These are phyloP conservation scores for Spizellomyces punctatus DNA, from an alignment of 192 early-diverging fungal genomes.

Conservation along the genomic window DNA sequence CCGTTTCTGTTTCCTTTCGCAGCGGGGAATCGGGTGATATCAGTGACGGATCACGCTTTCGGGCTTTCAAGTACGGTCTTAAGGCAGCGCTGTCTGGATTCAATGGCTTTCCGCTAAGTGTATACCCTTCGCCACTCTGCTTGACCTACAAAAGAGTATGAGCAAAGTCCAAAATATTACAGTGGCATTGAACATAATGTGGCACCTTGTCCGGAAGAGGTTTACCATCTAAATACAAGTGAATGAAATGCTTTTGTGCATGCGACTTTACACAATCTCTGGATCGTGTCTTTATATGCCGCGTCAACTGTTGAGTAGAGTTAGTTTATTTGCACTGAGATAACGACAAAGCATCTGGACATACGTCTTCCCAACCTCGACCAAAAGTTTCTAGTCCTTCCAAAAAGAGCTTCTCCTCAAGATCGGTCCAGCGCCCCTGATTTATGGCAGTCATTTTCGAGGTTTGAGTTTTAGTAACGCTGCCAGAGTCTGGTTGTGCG, in stretches of 20 bases:
- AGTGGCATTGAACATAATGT: neutral
- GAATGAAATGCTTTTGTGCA: constrained; percentile 92
- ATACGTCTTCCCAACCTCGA: constrained; percentile 78
- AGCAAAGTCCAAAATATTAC: neutral
- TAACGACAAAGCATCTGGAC: neutral
- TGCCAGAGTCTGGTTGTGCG: neutral
- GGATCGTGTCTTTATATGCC: constrained; percentile 77
- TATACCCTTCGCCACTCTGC: constrained; percentile 73
- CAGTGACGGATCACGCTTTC: neutral
- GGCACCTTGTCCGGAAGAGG: constrained; percentile 74
- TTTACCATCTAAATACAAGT: constrained; percentile 78
- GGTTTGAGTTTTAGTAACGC: neutral
- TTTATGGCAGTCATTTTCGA: constrained; percentile 42
- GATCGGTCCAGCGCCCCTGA: constrained; percentile 76
- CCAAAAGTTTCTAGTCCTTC: constrained; percentile 82
- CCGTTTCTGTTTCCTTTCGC: too few species aligned
- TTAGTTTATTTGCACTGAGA: too few species aligned
- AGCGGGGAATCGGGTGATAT: too few species aligned
- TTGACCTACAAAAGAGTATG: constrained; percentile 41
- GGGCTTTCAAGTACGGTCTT: constrained; percentile 62
- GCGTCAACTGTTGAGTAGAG: constrained; percentile 50
- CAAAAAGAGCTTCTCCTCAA: constrained; percentile 73
- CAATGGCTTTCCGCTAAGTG: constrained; percentile 80
- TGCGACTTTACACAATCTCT: constrained; percentile 84
- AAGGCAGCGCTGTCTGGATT: constrained; percentile 89